Percentiles rank a stretch among this genome's conserved stretches.
phyloP scores from a whole-genome alignment of 1,284 basidiomycete species.

The Puccinia coronata region DNA sequence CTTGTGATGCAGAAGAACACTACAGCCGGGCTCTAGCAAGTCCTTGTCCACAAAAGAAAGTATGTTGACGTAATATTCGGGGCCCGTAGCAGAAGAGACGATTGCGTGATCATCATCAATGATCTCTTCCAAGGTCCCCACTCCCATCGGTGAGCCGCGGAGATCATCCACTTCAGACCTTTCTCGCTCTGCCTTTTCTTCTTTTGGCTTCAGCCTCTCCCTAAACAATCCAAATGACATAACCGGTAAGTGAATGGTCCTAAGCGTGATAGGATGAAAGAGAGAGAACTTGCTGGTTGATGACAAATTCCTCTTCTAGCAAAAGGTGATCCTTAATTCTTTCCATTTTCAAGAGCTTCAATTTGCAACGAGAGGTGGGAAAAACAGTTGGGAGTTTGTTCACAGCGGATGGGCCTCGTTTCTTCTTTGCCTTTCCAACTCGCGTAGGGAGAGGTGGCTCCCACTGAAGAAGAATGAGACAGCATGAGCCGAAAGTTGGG shows the following conservation, averaged over 20 bases:
- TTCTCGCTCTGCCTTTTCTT: constrained; percentile 96
- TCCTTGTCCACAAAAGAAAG: constrained; percentile 99
- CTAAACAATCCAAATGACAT: neutral
- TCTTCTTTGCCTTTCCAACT: constrained; percentile 86
- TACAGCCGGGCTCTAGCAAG: constrained; percentile 91
- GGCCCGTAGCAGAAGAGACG: constrained; percentile 89
- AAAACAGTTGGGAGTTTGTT: constrained; percentile 90
- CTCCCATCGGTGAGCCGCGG: constrained; percentile 91
- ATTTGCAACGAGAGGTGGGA: constrained; percentile 90
- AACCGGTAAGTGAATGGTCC: neutral
- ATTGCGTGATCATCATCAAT: constrained; percentile 99
- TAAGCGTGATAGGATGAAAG: neutral
- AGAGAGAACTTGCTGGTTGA: constrained; percentile 37
- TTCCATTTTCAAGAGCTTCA: constrained; percentile 93
- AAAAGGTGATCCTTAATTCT: constrained; percentile 98
- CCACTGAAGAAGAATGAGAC: constrained; percentile 77
- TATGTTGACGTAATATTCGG: constrained; percentile 97
- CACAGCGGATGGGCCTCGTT: constrained; percentile 79
- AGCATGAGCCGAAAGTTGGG: constrained; percentile 6
- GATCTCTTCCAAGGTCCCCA: constrained; percentile 97
- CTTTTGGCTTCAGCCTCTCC: constrained; percentile 62
- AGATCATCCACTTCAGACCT: constrained; percentile 91
- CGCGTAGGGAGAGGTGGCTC: constrained; percentile 96
- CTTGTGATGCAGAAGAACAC: constrained; percentile 94
- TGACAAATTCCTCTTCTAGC: constrained; percentile 71